Percentiles rank a stretch among this genome's conserved stretches.
phyloP scores from a whole-genome alignment of 306 rosid genomes.

The Citrullus amarus region DNA sequence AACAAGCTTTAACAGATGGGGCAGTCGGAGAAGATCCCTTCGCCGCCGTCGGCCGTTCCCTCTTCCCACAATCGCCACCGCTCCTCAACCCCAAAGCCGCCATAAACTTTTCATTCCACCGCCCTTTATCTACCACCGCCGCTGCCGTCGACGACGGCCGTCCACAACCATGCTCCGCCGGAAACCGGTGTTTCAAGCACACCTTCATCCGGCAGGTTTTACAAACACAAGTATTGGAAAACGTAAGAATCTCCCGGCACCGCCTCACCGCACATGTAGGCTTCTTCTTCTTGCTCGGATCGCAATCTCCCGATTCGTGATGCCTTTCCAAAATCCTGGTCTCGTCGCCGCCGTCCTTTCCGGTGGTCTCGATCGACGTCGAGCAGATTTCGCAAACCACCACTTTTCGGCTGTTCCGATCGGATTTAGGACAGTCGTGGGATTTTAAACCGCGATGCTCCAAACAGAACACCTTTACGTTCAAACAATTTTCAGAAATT shows the following conservation, averaged over 20 bases:
- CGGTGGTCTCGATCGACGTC: conserved; percentile 58
- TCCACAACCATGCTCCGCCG: conserved; percentile 63
- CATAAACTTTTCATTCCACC: conserved; percentile 49
- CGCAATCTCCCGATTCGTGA: conserved; percentile 47
- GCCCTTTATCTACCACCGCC: conserved; percentile 1
- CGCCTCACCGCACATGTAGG: conserved; percentile 59
- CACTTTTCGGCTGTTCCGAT: conserved; percentile 69
- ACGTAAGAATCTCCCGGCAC: conserved; percentile 63
- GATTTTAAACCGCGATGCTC: conserved; percentile 70
- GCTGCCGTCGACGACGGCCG: background rate
- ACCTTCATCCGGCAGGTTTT: conserved; percentile 61
- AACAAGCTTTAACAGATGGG: conserved; percentile 44
- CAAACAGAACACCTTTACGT: conserved; percentile 55
- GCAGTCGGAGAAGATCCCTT: conserved; percentile 26
- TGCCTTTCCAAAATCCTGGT: conserved; percentile 41
- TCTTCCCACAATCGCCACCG: conserved; percentile 42
- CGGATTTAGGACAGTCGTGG: conserved; percentile 58
- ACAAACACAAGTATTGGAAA: conserved; percentile 58
- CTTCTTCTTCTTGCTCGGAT: conserved; percentile 66
- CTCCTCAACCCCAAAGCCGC: conserved; percentile 42
- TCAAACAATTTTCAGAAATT: background rate
- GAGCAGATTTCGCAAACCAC: conserved; percentile 66
- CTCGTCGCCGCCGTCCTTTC: conserved; percentile 25
- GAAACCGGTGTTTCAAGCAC: conserved; percentile 75
- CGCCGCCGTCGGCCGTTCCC: conserved; percentile 21